These are phyloP conservation scores for Oryza glumipatula DNA, from an alignment of 176 grass and related monocot genomes.

Conservation along the genomic window DNA sequence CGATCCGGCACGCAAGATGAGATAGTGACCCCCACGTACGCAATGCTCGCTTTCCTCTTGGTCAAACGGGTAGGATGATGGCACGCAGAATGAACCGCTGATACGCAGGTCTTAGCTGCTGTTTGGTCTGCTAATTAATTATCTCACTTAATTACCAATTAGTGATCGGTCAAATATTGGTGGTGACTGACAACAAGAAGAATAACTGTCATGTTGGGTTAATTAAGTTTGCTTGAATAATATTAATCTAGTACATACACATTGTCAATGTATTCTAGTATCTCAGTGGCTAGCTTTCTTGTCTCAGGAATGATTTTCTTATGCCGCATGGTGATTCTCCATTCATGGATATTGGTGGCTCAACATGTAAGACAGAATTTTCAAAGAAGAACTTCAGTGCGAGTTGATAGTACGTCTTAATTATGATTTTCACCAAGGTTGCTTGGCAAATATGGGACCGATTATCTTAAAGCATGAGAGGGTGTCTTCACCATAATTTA, in stretches of 20 bases:
- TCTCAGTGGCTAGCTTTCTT: not conserved
- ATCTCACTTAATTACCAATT: not conserved
- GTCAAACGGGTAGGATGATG: slow-evolving; percentile 36
- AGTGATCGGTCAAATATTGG: not conserved
- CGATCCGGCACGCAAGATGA: slow-evolving; percentile 16
- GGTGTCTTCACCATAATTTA: not conserved
- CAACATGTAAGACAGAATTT: not conserved
- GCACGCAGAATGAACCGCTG: not conserved
- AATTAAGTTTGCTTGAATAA: not conserved
- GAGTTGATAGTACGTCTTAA: no score
- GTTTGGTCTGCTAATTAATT: not conserved
- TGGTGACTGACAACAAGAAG: not conserved
- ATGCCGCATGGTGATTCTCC: not conserved
- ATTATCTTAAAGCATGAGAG: not conserved
- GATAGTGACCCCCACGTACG: slow-evolving; percentile 26
- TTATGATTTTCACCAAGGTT: no score
- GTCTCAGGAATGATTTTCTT: not conserved
- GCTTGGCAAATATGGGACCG: not conserved
- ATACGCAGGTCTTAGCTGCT: not conserved
- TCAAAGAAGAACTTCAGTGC: no score
- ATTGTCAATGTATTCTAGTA: not conserved
- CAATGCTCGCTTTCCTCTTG: slow-evolving; percentile 9
- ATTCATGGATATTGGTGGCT: not conserved
- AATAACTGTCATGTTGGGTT: not conserved
- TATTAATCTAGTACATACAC: not conserved